Conservation (phyloP, 2,329 filamentous ascomycete genomes). For the Claviceps monticola region DNA sequence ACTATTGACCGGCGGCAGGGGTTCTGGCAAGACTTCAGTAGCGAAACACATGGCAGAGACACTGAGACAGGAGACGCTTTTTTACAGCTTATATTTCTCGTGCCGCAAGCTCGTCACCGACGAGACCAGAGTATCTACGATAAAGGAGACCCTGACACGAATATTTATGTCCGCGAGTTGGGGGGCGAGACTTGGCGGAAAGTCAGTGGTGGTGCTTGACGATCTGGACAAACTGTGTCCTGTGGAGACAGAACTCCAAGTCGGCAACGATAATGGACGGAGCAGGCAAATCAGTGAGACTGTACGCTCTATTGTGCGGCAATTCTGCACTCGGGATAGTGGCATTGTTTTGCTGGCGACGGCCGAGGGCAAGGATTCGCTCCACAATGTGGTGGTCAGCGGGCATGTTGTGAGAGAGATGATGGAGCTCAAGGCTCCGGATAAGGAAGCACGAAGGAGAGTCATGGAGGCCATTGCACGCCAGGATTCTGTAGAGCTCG, state of each 20-base stretch:
- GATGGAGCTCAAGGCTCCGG: constrained; percentile 74
- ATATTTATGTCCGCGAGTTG: constrained; percentile 83
- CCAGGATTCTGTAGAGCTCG: constrained; percentile 27
- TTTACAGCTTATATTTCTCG: constrained; percentile 72
- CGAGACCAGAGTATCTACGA: constrained; percentile 74
- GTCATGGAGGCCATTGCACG: constrained; percentile 70
- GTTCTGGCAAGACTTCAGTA: constrained; percentile 78
- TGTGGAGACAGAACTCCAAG: constrained; percentile 84
- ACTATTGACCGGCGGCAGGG: constrained; percentile 74
- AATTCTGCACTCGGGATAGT: constrained; percentile 69
- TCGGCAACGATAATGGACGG: constrained; percentile 83
- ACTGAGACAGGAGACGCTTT: constrained; percentile 59
- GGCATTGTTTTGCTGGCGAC: constrained; percentile 81
- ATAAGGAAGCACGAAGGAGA: constrained; percentile 75
- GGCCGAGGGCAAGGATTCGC: constrained; percentile 79
- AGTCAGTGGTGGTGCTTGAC: constrained; percentile 74
- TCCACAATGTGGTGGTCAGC: constrained; percentile 82
- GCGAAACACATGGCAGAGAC: constrained; percentile 61
- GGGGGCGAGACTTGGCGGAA: constrained; percentile 77
- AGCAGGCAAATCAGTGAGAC: constrained; percentile 88
- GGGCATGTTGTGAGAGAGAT: constrained; percentile 90
- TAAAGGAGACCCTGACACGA: constrained; percentile 76
- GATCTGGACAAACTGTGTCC: constrained; percentile 90
- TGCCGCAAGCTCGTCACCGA: constrained; percentile 82
- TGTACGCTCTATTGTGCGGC: constrained; percentile 65